A percentile compares a stretch with the other conserved stretches of the same genome.
Conservation (phyloP, 768 basidiomycete species). For the Strobilomyces echinocephalus region DNA sequence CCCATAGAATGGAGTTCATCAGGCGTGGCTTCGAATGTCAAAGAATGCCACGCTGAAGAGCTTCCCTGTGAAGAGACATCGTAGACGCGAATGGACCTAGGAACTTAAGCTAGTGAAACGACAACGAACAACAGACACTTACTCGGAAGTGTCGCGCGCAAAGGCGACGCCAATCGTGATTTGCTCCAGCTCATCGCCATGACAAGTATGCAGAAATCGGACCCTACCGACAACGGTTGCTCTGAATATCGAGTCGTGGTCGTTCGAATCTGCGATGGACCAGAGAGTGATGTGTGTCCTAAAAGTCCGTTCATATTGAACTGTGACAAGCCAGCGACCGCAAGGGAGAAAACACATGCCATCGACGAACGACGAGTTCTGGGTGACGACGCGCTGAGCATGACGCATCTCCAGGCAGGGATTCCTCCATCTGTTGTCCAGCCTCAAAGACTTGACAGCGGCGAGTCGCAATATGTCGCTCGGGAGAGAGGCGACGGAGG, state of each 20-base stretch:
- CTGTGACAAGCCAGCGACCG: constrained; percentile 45
- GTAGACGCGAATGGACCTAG: constrained; percentile 25
- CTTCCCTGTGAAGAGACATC: constrained; percentile 13
- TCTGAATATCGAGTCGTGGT: constrained; percentile 25
- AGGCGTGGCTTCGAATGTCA: constrained; percentile 18
- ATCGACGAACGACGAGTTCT: constrained; percentile 36
- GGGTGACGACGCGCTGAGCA: constrained; percentile 33
- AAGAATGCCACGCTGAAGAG: background rate
- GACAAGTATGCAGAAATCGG: constrained; percentile 34
- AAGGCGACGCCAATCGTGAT: constrained; percentile 21
- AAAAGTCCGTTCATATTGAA: constrained; percentile 33
- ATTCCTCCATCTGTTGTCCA: constrained; percentile 49
- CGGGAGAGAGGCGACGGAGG: constrained; percentile 31
- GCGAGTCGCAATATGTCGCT: constrained; percentile 38
- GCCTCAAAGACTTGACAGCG: constrained; percentile 40
- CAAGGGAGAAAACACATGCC: constrained; percentile 46
- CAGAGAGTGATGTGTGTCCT: constrained; percentile 43
- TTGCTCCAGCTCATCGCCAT: constrained; percentile 15
- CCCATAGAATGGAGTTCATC: constrained; percentile 14
- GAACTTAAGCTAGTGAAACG: background rate
- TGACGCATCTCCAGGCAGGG: constrained; percentile 33
- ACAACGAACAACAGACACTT: background rate
- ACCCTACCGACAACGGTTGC: constrained; percentile 29
- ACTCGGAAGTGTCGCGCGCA: constrained; percentile 16
- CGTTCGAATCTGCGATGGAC: constrained; percentile 32